Evolutionary conservation across 2,329 filamentous ascomycete species (phyloP), one percentile per base, ranked within the genome.

Genomic region (Hymenoscyphus occultus): DNA sequence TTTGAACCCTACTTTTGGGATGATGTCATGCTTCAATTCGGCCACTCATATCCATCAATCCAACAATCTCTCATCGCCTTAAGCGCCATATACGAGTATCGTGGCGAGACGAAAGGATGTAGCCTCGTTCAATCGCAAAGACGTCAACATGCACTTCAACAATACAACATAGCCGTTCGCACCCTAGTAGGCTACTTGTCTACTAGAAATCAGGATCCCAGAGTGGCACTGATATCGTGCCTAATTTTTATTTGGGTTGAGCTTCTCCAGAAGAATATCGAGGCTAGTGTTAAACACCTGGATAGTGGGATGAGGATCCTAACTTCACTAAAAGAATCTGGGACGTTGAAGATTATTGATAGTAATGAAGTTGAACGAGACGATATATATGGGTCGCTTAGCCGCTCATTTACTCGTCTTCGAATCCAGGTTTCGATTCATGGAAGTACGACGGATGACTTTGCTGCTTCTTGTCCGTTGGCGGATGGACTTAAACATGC

Each of bases 41-140:
- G 66, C 42, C 66, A 69, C 39, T 51, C 5, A 13, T 62, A 64
- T 19, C 62, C 66, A 5, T 62, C 63, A 5, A 57, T 69, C 14
- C 31, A 40, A 35, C 63, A 66, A n/a, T 58, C 60, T 0, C 57
- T 69, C 57, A 39, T 65, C 7, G 64, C 67, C 19, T 32, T 69
- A n/a, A 64, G 65, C 48, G 56, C 62, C 5, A 63, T 67, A 45
- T 67, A 64, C 31, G 67, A 67, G 14, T 39, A 61, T 51, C 60
- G 64, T 40, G 62, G 42, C 14, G 45, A 61, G 19, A 14, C 39
- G 32, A 40, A 51, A 7, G 40, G 19, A 19, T 28, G 28, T 28
- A 31, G 56, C 5, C 48, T 19, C 1, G 76, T 78, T 39, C 66
- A 83, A 42, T 64, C 39, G 42, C 22, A 22, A 22, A n/a, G n/a